phyloP scores from a whole-genome alignment of 2,329 filamentous ascomycete genomes.

The Monascus ruber region DNA sequence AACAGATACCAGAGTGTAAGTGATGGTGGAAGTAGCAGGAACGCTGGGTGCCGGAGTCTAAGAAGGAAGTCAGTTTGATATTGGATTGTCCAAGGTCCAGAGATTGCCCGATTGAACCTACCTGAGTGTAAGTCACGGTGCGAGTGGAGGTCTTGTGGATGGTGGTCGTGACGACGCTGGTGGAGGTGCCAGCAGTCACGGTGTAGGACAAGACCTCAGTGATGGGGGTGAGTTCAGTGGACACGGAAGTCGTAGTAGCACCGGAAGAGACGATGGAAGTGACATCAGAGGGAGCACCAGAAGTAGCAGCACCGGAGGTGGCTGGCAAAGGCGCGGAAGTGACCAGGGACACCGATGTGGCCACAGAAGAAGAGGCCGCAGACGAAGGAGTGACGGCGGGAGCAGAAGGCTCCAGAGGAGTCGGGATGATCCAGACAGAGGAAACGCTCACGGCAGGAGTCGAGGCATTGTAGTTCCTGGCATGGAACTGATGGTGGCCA shows the following conservation, averaged over 20 bases:
- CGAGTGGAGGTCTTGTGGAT: slow-evolving; percentile 22
- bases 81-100: background rate
- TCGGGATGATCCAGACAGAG: background rate
- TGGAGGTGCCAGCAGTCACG: slow-evolving; percentile 23
- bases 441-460: slow-evolving; percentile 2
- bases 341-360: slow-evolving; percentile 1
- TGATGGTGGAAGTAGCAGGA: slow-evolving; percentile 4
- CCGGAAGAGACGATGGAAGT: background rate
- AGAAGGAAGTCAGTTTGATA: slow-evolving; percentile 2
- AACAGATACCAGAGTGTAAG: slow-evolving; percentile 13
- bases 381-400: slow-evolving; percentile 3
- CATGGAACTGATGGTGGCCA: slow-evolving; percentile 12
- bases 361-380: slow-evolving; percentile 4
- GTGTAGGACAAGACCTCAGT: slow-evolving; percentile 29
- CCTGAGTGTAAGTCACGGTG: slow-evolving; percentile 15
- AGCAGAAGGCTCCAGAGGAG: slow-evolving; percentile 5
- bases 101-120: slow-evolving; percentile 1
- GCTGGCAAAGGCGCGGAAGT: slow-evolving; percentile 4
- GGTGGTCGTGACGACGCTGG: slow-evolving; percentile 27
- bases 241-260: too few relatives aligned
- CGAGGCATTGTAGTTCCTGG: slow-evolving; percentile 6
- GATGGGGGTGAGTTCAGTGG: slow-evolving; percentile 6
- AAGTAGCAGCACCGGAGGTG: slow-evolving; percentile 2
- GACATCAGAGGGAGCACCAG: background rate
- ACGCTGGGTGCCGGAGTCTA: background rate